A percentile compares a stretch with the other conserved stretches of the same genome.
These are phyloP conservation scores for Phragmites australis DNA, from an alignment of 176 grass and related monocot genomes.

Conservation along the genomic window DNA sequence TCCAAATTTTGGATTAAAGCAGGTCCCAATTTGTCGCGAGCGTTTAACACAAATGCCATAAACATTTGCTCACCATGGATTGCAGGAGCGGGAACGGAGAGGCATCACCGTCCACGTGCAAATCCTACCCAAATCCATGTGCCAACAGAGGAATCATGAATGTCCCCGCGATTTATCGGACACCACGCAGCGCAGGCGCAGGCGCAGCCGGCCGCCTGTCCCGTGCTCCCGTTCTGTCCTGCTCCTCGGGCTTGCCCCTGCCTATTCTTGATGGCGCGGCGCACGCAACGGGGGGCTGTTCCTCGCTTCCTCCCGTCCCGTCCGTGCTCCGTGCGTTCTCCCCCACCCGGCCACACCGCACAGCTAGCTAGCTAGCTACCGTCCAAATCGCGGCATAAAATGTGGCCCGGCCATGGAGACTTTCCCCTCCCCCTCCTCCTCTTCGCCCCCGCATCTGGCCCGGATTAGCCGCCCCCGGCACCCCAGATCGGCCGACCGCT, in stretches of 20 bases:
- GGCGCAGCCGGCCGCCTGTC: not conserved
- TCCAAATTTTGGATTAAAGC: no score
- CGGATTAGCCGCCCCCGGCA: slow-evolving; percentile 15
- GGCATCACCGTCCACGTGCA: not conserved
- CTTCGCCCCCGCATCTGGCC: slow-evolving; percentile 18
- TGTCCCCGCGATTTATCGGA: not conserved
- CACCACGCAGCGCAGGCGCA: not conserved
- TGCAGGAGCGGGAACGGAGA: no score
- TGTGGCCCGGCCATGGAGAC: slow-evolving; percentile 32
- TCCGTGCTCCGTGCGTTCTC: not conserved
- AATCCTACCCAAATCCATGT: not conserved
- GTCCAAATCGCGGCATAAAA: slow-evolving; percentile 50
- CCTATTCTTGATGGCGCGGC: slow-evolving; percentile 10
- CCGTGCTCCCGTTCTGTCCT: not conserved
- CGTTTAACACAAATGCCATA: no score
- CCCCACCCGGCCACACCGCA: not conserved
- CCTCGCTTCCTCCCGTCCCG: not conserved
- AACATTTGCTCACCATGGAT: no score
- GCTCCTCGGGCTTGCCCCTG: not conserved
- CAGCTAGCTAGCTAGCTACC: slow-evolving; percentile 8
- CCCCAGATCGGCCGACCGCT: slow-evolving; percentile 26
- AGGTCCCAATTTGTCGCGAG: no score
- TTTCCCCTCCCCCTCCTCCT: slow-evolving; percentile 28
- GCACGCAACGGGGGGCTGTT: not conserved
- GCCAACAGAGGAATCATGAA: not conserved